Evolutionary conservation across 345 rosid species (phyloP), one percentile per base, ranked within the genome.

Genomic region (Eutrema heterophyllum): DNA sequence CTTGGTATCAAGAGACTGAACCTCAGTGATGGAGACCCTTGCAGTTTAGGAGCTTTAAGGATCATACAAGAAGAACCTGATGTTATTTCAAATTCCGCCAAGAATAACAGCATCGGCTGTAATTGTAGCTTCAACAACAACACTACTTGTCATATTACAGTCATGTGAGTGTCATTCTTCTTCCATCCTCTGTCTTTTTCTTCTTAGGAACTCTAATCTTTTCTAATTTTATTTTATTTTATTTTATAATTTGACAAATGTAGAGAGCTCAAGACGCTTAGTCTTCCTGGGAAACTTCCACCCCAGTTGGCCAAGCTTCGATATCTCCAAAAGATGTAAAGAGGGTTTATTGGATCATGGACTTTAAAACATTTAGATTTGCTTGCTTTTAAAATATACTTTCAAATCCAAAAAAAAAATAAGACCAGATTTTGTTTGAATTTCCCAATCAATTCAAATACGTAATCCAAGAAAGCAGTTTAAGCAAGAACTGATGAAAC

Each of bases 231-330:
- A 0, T 27, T 27, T 27, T 2, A 0, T 27, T 27, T 27, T 27
- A 1, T 4, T 27, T 27, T 27, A 0, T 27, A 27, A 27, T 27
- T 27, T 27, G 30, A 27, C 30, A 27, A 27, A 27, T 27, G 4
- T 4, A 27, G 30, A 27, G 30, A 0, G 5, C 35, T 52, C 44
- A 68, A 44, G 44, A 18, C 53, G n/a, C 15, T 68, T 7, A 55
- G 54, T 55, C 73, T 68, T 55, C 43, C 44, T 0, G 73, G 64
- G 9, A 55, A 55, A 55, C 73, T 68, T 55, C 73, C 73, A 2
- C 73, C 64, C 4, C 10, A 68, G 54, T 12, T 68, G 44, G 21
- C 3, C 64, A 68, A 68, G 32, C 73, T 68, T 43, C 44, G 0
- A 7, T 55, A 43, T 32, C 73, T 68, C 64, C 32, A 8, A 6